Base-by-base conservation (phyloP, 345 rosid species). In the Bretschneidera sinensis region DNA sequence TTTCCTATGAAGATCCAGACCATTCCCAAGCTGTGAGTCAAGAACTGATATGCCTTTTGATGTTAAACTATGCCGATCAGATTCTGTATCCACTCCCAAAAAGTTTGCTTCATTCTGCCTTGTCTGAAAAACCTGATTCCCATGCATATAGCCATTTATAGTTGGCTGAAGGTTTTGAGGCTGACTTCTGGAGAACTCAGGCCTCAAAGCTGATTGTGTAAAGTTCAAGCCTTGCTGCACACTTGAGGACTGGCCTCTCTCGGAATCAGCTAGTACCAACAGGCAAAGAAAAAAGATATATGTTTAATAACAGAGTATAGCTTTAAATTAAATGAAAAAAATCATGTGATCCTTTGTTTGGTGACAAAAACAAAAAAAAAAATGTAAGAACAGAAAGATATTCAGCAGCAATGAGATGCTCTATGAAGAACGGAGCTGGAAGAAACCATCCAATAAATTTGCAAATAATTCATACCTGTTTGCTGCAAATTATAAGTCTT, bases 61-160 rank as follows among this genome's bases (percentile, higher is more conserved):
- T 54, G 76, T 64, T 54, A 78, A 59, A 71, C 61, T 74, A 72
- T 57, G 76, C 59, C 74, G 74, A 81, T 71, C 81, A 59, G 85
- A 72, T 74, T 79, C 83, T 68, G 76, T 51, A 75, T 75, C 85
- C 76, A 78, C 43, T 72, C 88, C 97, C 83, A 78, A 59, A 79
- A 79, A 65, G 65, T 82, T 74, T 51, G 81, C 73, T 47, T 81
- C 89, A 78, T 69, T 73, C 66, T 77, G 94, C 79, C 77, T 77
- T 11, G 81, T 53, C 61, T 64, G 84, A 43, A 79, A 55, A 65
- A 48, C 58, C 62, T 66, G 81, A 73, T 79, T 81, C 56, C 78
- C 94, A 55, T 74, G 96, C 73, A 83, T 58, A 69, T 78, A 84
- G 63, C 92, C 96, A 83, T 81, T 92, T 60, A 70, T 48, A 54